Conservation (phyloP, 2,329 filamentous ascomycete species). For the Sclerotiophoma versabilis region DNA sequence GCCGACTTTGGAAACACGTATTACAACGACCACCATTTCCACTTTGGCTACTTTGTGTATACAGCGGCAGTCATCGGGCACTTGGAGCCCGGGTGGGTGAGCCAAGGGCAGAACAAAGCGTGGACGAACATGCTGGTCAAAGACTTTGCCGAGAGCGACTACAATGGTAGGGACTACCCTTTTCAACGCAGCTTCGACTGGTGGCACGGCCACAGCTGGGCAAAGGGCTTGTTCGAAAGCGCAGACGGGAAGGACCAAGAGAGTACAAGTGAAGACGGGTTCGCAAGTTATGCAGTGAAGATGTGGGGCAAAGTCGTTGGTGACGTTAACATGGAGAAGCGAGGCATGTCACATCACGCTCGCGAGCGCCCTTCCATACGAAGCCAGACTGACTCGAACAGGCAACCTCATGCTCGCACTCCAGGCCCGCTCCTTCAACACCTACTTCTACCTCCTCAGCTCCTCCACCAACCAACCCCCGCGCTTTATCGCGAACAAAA, state of each 20-base stretch:
- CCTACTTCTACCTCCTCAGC: conserved; percentile 81
- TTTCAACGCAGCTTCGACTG: conserved; percentile 88
- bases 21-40: conserved; percentile 74
- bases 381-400: conserved; percentile 8
- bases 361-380: background rate
- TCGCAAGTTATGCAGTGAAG: conserved; percentile 86
- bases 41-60: conserved; percentile 86
- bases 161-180: conserved; percentile 69
- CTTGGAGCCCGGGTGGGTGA: conserved; percentile 77
- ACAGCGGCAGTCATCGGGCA: conserved; percentile 82
- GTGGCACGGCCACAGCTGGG: conserved; percentile 95
- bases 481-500: conserved; percentile 82
- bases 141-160: conserved; percentile 84
- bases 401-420: conserved; percentile 86
- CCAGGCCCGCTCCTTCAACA: conserved; percentile 73
- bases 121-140: conserved; percentile 86
- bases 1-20: conserved; percentile 86
- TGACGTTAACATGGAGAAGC: conserved; percentile 80
- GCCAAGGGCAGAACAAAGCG: conserved; percentile 67
- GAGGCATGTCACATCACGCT: conserved; percentile 45
- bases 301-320: conserved; percentile 87
- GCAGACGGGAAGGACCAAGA: conserved; percentile 84
- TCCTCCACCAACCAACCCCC: conserved; percentile 75
- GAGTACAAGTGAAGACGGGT: conserved; percentile 87
- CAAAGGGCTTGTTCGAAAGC: conserved; percentile 76